Conservation (phyloP, 2,329 filamentous ascomycete genomes). For the Alternaria burnsii region DNA sequence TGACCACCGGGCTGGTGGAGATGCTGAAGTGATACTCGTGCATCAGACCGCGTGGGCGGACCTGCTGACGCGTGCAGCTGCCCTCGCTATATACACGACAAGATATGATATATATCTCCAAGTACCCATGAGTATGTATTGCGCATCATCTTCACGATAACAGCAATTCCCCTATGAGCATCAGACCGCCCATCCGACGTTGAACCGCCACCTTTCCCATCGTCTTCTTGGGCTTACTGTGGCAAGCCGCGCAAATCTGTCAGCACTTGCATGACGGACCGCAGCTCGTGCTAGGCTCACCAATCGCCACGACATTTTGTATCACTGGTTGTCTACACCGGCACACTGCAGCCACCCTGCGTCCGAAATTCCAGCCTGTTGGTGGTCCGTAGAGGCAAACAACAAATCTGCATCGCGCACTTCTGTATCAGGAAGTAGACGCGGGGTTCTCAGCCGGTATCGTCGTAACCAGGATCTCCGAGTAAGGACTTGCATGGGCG, state of each 20-base stretch:
- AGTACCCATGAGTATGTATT: neutral
- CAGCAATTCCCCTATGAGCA: conserved; percentile 2
- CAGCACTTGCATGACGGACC: conserved; percentile 19
- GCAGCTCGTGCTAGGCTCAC: conserved; percentile 21
- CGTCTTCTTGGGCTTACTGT: conserved; percentile 34
- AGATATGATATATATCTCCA: conserved; percentile 1
- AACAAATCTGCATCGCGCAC: conserved; percentile 12
- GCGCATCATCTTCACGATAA: neutral
- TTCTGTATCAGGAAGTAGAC: conserved; percentile 10
- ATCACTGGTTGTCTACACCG: conserved; percentile 4
- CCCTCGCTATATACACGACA: conserved; percentile 21
- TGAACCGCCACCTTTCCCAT: conserved; percentile 19
- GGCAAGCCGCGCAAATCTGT: conserved; percentile 18
- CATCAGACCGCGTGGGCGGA: conserved; percentile 26
- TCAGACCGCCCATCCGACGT: conserved; percentile 1
- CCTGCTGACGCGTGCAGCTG: conserved; percentile 37
- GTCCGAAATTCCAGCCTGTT: neutral
- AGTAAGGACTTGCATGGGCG: conserved; percentile 9
- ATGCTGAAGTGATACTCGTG: conserved; percentile 27
- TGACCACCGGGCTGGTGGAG: conserved; percentile 27
- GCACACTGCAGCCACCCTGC: conserved; percentile 1
- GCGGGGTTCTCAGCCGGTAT: conserved; percentile 7
- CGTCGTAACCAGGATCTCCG: neutral
- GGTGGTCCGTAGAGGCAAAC: conserved; percentile 3
- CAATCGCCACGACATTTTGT: conserved; percentile 13